Conservation (phyloP, 495 filamentous ascomycete genomes). For the Astrocystis sublimbata region DNA sequence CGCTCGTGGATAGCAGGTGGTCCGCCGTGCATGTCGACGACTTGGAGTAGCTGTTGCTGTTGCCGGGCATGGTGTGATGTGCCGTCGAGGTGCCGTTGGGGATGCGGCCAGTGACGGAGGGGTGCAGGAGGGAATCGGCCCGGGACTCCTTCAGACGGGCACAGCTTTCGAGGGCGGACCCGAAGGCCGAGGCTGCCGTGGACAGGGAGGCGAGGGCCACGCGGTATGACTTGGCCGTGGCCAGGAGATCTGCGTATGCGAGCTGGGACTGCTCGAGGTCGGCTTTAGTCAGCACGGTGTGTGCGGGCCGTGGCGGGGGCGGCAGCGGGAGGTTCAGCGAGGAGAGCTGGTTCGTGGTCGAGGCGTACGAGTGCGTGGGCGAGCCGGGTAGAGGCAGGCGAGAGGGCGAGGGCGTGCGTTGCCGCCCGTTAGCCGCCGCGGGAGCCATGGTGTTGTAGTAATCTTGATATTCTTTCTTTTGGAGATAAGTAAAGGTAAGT, state of each 20-base stretch:
- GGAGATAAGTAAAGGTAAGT: too few relatives aligned
- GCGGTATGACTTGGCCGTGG: conserved; percentile 61
- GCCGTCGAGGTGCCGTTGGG: conserved; percentile 13
- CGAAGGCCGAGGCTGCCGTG: conserved; percentile 59
- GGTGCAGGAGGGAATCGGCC: conserved; percentile 43
- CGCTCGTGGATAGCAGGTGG: conserved; percentile 56
- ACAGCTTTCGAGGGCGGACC: conserved; percentile 61
- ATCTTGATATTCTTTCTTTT: too few relatives aligned
- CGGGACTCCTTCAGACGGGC: conserved; percentile 64
- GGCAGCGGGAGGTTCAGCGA: conserved; percentile 59
- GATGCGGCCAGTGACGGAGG: too few relatives aligned
- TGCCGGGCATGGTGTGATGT: conserved; percentile 29
- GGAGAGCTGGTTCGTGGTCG: conserved; percentile 58
- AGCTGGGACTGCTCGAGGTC: conserved; percentile 61
- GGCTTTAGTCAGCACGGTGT: conserved; percentile 59
- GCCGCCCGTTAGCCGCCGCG: conserved; percentile 28
- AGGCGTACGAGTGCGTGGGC: conserved; percentile 62
- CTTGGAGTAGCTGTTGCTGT: conserved; percentile 53
- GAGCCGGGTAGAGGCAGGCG: conserved; percentile 56
- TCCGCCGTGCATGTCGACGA: conserved; percentile 59
- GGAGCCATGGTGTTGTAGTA: conserved; percentile 20
- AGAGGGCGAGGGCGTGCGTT: conserved; percentile 50
- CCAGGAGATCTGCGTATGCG: conserved; percentile 60
- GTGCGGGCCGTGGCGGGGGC: conserved; percentile 54
- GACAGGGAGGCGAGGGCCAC: conserved; percentile 58